Conservation (phyloP, 345 rosid species). For the Lenwebbia sp. region DNA sequence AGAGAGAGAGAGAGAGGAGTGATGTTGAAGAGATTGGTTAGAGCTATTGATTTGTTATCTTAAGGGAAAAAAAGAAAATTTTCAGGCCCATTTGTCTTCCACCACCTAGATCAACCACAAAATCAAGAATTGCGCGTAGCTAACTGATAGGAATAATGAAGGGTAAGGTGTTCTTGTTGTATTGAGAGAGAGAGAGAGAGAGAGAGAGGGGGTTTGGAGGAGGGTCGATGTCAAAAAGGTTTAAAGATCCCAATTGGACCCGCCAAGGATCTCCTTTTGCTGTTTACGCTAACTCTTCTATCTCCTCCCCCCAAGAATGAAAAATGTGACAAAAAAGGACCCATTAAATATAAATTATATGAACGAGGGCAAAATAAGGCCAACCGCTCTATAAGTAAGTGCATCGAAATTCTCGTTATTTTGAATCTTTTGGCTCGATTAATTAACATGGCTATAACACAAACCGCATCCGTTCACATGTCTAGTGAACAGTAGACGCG, state of each 20-base stretch:
- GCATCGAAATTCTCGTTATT: neutral
- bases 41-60: neutral
- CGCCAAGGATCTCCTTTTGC: constrained; percentile 42
- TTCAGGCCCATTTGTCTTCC: neutral
- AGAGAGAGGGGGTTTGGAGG: constrained; percentile 12
- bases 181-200: neutral
- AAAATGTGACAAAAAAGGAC: neutral
- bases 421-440: neutral
- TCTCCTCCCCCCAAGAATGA: neutral
- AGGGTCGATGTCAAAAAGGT: constrained; percentile 27
- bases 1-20: constrained; percentile 15
- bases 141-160: neutral
- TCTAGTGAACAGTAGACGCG: accelerated
- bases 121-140: neutral
- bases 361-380: neutral
- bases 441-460: neutral
- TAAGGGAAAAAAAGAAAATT: neutral
- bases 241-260: constrained; percentile 29
- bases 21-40: constrained; percentile 20
- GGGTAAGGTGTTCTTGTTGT: constrained; percentile 3
- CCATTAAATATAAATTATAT: neutral
- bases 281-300: constrained; percentile 38
- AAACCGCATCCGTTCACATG: accelerated
- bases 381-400: neutral
- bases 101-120: constrained; percentile 7